phyloP scores from a whole-genome alignment of 2,329 filamentous ascomycete genomes.

The Coniochaeta sp. region DNA sequence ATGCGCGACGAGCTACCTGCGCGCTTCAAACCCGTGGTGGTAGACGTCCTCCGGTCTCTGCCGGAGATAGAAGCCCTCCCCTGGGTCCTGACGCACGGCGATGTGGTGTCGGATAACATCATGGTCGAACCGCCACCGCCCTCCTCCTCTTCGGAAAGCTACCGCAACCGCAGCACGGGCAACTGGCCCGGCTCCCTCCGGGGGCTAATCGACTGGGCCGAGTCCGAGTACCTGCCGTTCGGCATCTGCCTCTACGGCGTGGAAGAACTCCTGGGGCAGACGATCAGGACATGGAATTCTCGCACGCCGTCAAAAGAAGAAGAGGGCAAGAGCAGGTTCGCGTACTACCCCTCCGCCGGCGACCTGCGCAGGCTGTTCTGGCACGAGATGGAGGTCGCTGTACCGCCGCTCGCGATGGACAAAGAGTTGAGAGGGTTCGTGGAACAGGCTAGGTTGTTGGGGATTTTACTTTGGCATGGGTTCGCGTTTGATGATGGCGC shows the following conservation, averaged over 20 bases:
- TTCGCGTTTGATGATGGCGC: slow-evolving; percentile 56
- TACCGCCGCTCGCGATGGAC: slow-evolving; percentile 25
- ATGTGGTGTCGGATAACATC: slow-evolving; percentile 51
- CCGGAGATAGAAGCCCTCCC: slow-evolving; percentile 35
- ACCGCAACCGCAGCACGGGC: background rate
- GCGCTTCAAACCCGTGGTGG: slow-evolving; percentile 22
- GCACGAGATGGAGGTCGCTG: slow-evolving; percentile 26
- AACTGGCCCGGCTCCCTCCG: slow-evolving; percentile 21
- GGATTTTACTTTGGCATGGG: slow-evolving; percentile 56
- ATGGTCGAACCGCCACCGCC: slow-evolving; percentile 38
- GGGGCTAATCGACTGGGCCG: slow-evolving; percentile 59
- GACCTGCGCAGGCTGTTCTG: slow-evolving; percentile 43
- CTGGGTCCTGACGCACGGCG: slow-evolving; percentile 54
- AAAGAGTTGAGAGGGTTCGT: slow-evolving; percentile 24
- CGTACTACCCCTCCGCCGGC: slow-evolving; percentile 36
- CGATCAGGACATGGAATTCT: slow-evolving; percentile 14
- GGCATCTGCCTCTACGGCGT: slow-evolving; percentile 54
- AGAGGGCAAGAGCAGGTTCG: slow-evolving; percentile 22
- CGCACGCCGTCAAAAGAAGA: background rate
- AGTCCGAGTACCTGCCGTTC: slow-evolving; percentile 54
- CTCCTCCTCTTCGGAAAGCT: no score
- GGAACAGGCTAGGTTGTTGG: slow-evolving; percentile 37
- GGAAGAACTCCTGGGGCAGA: slow-evolving; percentile 49
- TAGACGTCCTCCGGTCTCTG: slow-evolving; percentile 20
- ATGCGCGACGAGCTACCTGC: slow-evolving; percentile 28